phyloP scores from a whole-genome alignment of 2,329 filamentous ascomycete genomes.

The Thielaviopsis euricoi region DNA sequence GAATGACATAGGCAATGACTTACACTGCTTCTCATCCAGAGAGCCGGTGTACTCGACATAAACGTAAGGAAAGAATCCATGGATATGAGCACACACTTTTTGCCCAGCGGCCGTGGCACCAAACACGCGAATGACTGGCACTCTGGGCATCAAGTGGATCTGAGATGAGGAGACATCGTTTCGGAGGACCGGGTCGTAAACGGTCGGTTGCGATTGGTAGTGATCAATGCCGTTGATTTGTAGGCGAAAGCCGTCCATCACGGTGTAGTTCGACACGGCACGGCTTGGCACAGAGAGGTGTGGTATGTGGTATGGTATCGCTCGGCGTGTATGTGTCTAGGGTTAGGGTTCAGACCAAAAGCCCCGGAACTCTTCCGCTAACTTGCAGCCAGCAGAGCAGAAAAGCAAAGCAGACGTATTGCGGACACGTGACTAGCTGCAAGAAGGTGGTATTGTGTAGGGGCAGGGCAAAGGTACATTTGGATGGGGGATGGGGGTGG shows the following conservation, averaged over 20 bases:
- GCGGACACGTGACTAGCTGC: neutral
- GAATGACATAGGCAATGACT: constrained; percentile 18
- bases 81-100: constrained; percentile 89
- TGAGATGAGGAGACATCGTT: constrained; percentile 43
- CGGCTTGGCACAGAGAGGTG: too few relatives aligned
- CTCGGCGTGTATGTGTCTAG: too few relatives aligned
- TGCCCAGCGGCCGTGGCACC: constrained; percentile 88
- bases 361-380: neutral
- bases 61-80: constrained; percentile 91
- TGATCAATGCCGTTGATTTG: constrained; percentile 92
- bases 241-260: constrained; percentile 51
- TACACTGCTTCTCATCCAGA: constrained; percentile 51
- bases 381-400: too few relatives aligned
- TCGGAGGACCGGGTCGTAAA: constrained; percentile 65
- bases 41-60: constrained; percentile 71
- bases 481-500: too few relatives aligned
- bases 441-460: neutral
- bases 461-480: neutral
- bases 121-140: constrained; percentile 81
- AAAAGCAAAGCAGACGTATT: too few relatives aligned
- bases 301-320: too few relatives aligned
- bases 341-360: neutral
- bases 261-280: too few relatives aligned
- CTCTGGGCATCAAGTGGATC: constrained; percentile 47
- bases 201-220: constrained; percentile 67